Percentiles rank a stretch among this genome's conserved stretches.
phyloP scores from a whole-genome alignment of 192 early-diverging fungal species.

The Podila minutissima region DNA sequence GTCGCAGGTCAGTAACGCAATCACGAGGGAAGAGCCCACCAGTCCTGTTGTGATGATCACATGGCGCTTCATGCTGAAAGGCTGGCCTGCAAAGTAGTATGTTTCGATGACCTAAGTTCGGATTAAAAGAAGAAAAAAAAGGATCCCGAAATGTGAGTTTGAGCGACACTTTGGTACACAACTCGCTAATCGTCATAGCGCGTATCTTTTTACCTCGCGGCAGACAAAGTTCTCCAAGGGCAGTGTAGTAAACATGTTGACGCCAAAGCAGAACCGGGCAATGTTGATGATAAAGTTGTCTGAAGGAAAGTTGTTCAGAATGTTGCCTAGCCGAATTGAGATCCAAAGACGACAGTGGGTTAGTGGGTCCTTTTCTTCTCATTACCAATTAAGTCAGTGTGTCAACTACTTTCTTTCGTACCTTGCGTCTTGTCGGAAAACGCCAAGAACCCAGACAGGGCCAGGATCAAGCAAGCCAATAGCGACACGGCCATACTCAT shows the following conservation, averaged over 20 bases:
- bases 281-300: slow-evolving; percentile 85
- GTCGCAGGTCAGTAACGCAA: slow-evolving; percentile 82
- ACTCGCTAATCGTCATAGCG: neutral
- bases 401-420: neutral
- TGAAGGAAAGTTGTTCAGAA: slow-evolving; percentile 88
- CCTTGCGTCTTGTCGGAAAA: slow-evolving; percentile 88
- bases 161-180: neutral
- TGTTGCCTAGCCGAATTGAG: slow-evolving; percentile 69
- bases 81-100: slow-evolving; percentile 62
- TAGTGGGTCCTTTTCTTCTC: neutral
- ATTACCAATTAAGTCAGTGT: no score
- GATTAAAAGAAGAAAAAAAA: slow-evolving; percentile 2
- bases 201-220: slow-evolving; percentile 67
- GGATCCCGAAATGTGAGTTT: neutral
- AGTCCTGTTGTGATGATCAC: slow-evolving; percentile 74
- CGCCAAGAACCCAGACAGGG: slow-evolving; percentile 75
- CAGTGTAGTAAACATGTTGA: slow-evolving; percentile 96
- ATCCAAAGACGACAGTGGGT: slow-evolving; percentile 5
- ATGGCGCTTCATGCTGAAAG: slow-evolving; percentile 72
- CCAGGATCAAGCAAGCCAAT: slow-evolving; percentile 76
- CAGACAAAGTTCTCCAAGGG: slow-evolving; percentile 93
- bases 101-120: slow-evolving; percentile 67
- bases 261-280: slow-evolving; percentile 85
- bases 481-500: slow-evolving; percentile 80
- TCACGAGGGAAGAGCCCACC: slow-evolving; percentile 65